A percentile compares a stretch with the other conserved stretches of the same genome.
These are phyloP conservation scores for Solanum sejunctum DNA, from an alignment of 257 asterid genomes.

Conservation along the genomic window DNA sequence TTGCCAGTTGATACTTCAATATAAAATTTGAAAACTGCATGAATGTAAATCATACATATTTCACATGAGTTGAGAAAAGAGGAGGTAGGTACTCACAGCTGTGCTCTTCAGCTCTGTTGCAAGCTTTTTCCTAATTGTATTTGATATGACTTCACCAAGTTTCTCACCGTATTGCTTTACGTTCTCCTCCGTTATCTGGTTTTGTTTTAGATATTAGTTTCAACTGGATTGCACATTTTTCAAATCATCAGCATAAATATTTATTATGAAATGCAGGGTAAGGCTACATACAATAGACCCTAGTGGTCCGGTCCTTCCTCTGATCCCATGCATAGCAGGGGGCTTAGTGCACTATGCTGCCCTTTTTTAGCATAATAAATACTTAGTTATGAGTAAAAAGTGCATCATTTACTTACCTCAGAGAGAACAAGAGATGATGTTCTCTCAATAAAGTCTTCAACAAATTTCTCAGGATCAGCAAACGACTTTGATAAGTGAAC, in stretches of 20 bases:
- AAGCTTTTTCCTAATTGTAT: constrained; percentile 30
- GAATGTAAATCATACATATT: not conserved
- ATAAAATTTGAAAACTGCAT: not conserved
- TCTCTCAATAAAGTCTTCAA: constrained; percentile 48
- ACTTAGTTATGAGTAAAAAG: not conserved
- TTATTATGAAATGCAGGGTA: no score
- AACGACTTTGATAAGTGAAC: constrained; percentile 16
- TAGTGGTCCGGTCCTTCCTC: no score
- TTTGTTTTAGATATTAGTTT: not conserved
- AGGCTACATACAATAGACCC: no score
- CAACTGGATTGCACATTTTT: constrained; percentile 2
- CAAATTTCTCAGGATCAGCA: constrained; percentile 55
- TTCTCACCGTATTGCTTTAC: constrained; percentile 22
- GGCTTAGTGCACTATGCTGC: no score
- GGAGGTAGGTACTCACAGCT: constrained; percentile 30
- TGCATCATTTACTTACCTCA: constrained; percentile 21
- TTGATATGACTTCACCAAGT: constrained; percentile 16
- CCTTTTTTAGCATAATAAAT: not conserved
- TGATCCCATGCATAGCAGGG: no score
- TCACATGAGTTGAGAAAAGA: not conserved
- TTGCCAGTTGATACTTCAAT: not conserved
- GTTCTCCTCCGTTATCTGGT: constrained; percentile 28
- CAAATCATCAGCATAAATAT: not conserved
- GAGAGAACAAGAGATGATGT: constrained; percentile 34
- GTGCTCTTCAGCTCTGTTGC: constrained; percentile 40